These are phyloP conservation scores for Calophaca sinica DNA, from an alignment of 306 rosid genomes.

Conservation along the genomic window DNA sequence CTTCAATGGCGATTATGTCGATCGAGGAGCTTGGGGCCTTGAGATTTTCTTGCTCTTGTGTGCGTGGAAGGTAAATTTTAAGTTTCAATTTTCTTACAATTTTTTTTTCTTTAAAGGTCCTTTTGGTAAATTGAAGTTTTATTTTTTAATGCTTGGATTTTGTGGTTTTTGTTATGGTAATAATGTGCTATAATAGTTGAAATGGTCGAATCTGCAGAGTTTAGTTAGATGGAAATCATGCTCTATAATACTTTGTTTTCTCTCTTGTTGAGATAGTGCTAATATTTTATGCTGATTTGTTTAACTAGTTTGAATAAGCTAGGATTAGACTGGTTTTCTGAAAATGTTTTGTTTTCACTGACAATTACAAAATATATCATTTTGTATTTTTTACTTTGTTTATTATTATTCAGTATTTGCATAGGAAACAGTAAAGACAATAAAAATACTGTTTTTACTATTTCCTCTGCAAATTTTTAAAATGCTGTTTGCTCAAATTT, in stretches of 20 bases:
- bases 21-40: slow-evolving; percentile 95
- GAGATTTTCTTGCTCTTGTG: slow-evolving; percentile 75
- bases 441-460: neutral
- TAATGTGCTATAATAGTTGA: neutral
- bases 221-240: slow-evolving; percentile 29
- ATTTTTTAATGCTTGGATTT: no score
- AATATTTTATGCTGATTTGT: slow-evolving; percentile 21
- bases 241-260: neutral
- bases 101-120: neutral
- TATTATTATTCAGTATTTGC: neutral
- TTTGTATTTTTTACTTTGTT: neutral
- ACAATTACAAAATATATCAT: neutral
- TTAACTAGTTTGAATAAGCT: slow-evolving; percentile 2
- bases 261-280: neutral
- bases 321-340: neutral
- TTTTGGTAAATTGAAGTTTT: neutral
- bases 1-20: slow-evolving; percentile 90
- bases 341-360: neutral
- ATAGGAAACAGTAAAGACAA: neutral
- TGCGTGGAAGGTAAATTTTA: slow-evolving; percentile 72
- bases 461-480: neutral
- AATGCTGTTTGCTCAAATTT: neutral
- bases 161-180: neutral
- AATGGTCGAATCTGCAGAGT: slow-evolving; percentile 10
- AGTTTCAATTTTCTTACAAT: neutral